These are phyloP conservation scores for Psilocybe cyanescens DNA, from an alignment of 768 basidiomycete species.

Conservation along the genomic window DNA sequence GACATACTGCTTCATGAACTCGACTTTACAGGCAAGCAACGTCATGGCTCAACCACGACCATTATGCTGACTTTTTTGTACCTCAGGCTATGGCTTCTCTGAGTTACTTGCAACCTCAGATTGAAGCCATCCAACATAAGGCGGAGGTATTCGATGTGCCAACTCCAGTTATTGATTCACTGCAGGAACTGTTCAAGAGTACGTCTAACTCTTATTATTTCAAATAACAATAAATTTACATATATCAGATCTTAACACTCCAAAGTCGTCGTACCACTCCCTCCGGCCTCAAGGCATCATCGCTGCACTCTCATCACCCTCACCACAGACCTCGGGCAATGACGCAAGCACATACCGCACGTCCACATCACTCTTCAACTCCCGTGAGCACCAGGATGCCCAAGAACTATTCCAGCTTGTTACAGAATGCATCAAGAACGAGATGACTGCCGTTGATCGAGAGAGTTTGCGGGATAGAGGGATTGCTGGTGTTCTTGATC, in stretches of 20 bases:
- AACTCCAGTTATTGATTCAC: constrained; percentile 84
- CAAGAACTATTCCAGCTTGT: constrained; percentile 97
- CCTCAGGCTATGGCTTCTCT: constrained; percentile 88
- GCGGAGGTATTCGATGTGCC: constrained; percentile 83
- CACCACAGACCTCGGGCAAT: constrained; percentile 48
- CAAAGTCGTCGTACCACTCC: constrained; percentile 56
- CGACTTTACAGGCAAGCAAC: constrained; percentile 78
- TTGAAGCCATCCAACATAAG: constrained; percentile 73
- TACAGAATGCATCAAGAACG: constrained; percentile 87
- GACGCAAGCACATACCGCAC: constrained; percentile 32
- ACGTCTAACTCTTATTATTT: constrained; percentile 24
- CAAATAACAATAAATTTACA: neutral
- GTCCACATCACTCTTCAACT: constrained; percentile 64
- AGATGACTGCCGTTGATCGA: constrained; percentile 71
- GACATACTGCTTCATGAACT: constrained; percentile 98
- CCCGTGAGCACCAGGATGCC: constrained; percentile 96
- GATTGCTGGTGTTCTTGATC: constrained; percentile 56
- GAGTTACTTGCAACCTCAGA: constrained; percentile 78
- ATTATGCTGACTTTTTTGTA: neutral
- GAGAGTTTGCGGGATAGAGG: constrained; percentile 77
- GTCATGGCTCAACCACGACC: neutral
- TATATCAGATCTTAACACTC: constrained; percentile 64
- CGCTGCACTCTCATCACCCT: constrained; percentile 56
- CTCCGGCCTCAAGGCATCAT: constrained; percentile 79
- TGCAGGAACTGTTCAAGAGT: constrained; percentile 75